Evolutionary conservation across 2,329 filamentous ascomycete genomes (phyloP).

Genomic region (Acephala macrosclerotiorum): DNA sequence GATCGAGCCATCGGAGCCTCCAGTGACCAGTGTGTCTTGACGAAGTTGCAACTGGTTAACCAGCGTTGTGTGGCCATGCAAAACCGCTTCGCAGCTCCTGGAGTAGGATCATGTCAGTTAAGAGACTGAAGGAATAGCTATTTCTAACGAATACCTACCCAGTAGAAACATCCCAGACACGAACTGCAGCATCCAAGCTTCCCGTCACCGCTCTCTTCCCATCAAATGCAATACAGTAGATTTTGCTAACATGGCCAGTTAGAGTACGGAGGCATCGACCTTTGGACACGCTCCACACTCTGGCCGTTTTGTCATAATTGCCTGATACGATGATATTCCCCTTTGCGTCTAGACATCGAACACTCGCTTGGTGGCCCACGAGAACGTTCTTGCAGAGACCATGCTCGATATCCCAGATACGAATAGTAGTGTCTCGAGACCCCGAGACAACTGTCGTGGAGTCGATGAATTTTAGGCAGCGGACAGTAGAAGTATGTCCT

Average conservation of each 20-base stretch:
- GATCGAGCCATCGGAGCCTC: neutral
- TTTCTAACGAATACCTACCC: conserved; percentile 61
- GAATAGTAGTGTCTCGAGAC: conserved; percentile 88
- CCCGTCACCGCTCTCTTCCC: conserved; percentile 90
- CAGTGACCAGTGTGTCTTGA: conserved; percentile 2
- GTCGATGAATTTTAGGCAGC: neutral
- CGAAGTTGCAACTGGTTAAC: neutral
- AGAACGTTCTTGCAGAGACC: conserved; percentile 88
- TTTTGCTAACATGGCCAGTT: conserved; percentile 93
- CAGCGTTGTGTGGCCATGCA: neutral
- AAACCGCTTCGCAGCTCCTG: conserved; percentile 68
- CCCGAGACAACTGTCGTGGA: conserved; percentile 89
- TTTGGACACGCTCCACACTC: conserved; percentile 57
- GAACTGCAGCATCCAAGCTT: conserved; percentile 90
- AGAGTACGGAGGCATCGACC: conserved; percentile 77
- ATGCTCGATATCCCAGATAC: conserved; percentile 89
- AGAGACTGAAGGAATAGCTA: neutral
- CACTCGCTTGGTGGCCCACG: conserved; percentile 90
- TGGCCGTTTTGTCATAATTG: conserved; percentile 93
- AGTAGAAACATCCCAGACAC: conserved; percentile 90
- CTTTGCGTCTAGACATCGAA: conserved; percentile 91
- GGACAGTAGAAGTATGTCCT: neutral
- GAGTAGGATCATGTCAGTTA: neutral
- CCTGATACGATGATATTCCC: conserved; percentile 94
- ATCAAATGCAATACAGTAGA: conserved; percentile 96